Conservation (phyloP, 2,329 filamentous ascomycete species). For the Cercospora sp. region DNA sequence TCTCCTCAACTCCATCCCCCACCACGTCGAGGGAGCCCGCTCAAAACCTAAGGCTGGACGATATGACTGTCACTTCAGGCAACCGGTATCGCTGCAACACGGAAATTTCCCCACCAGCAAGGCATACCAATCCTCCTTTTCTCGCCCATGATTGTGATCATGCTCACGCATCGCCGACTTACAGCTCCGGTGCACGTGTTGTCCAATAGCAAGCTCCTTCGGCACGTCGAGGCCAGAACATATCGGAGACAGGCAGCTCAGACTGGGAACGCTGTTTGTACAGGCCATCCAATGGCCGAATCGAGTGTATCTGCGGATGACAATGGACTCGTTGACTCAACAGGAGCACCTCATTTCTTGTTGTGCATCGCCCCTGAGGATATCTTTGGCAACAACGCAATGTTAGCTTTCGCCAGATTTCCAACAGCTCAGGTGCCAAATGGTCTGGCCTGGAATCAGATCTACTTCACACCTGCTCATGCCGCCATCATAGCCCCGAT, state of each 20-base stretch:
- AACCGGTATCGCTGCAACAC: not conserved
- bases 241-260: not conserved
- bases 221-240: not conserved
- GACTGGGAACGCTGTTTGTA: not conserved
- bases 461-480: not conserved
- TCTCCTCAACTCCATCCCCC: not conserved
- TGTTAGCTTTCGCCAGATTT: not conserved
- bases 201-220: not conserved
- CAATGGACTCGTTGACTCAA: not conserved
- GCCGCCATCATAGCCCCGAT: not conserved
- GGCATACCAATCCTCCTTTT: not conserved
- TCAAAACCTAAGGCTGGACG: not conserved
- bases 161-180: not conserved
- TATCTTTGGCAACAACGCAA: not conserved
- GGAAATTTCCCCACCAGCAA: not conserved
- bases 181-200: not conserved
- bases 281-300: not conserved
- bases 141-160: not conserved
- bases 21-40: not conserved
- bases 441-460: not conserved
- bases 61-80: not conserved
- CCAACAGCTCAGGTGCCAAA: not conserved
- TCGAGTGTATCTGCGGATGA: not conserved
- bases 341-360: not conserved
- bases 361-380: not conserved